Evolutionary conservation across 1,139 yeast species (phyloP), one percentile per base, ranked within the genome.

Genomic region (Hansenula anomala): DNA sequence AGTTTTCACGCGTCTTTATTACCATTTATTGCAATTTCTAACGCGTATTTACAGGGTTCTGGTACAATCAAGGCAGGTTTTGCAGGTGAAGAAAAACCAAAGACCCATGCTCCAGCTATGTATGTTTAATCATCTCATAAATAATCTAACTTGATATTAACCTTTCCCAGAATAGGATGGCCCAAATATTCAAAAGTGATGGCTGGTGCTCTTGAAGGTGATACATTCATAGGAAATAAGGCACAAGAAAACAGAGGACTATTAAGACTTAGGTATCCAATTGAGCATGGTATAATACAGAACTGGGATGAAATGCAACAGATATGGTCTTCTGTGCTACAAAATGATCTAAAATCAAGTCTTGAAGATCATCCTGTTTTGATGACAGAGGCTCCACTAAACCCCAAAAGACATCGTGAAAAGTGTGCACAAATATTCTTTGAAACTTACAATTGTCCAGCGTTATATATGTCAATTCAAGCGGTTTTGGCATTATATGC

Each of bases 41-140:
- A 33, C 41, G 11, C n/a, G n/a, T 19, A 15, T 6, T 23, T 23
- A 13, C 13, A 66, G 71, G 97, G 97, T n/a, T 82, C 96, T 5
- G 95, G 96, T 2, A 73, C 75, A 36, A 69, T 89, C 41, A 85
- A 88, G 57, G 89, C 95, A 1, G 97, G 97, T 1, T 86, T 90
- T 62, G 95, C 97, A 1, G 97, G 97, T 15, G 94, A 86, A 50
- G 94, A 87, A 41, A 73, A 69, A 49, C 97, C 97, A 4, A 73
- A 77, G 50, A 60, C 77, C 30, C 72, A 65, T 43, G 65, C 72
- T 18, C 73, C 76, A 10, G 52, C 75, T 17, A 60, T 61, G 67
- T 66, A 52, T 34, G 69, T 59, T 9, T 30, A n/a, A 8, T 14
- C 15, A 8, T 14, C 7, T n/a, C 2, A 4, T 12, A 6, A 11